Percentiles rank a stretch among this genome's conserved stretches.
These are phyloP conservation scores for Vaccinium myrtillus DNA, from an alignment of 148 eudicot genomes.

Conservation along the genomic window DNA sequence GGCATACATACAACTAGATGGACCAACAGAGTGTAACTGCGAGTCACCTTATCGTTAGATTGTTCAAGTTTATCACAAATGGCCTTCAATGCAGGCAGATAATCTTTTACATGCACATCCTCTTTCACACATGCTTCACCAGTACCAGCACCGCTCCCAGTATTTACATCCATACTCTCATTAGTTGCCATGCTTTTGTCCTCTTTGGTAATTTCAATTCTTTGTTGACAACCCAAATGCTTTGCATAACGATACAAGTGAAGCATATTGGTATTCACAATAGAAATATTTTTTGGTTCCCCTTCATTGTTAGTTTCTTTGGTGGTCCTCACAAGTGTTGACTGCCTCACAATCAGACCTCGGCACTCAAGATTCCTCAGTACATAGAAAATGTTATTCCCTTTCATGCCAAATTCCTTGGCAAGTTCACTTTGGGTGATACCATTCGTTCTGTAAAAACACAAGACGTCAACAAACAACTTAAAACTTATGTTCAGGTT, in stretches of 20 bases:
- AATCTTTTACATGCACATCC: constrained; percentile 74
- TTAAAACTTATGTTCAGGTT: constrained; percentile 2
- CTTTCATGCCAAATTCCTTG: constrained; percentile 62
- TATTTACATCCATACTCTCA: constrained; percentile 37
- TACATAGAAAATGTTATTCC: constrained; percentile 70
- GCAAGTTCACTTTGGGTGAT: constrained; percentile 75
- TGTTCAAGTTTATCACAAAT: constrained; percentile 87
- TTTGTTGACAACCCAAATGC: constrained; percentile 79
- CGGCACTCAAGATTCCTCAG: constrained; percentile 74
- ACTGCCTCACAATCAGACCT: constrained; percentile 82
- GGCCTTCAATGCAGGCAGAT: constrained; percentile 70
- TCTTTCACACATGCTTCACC: constrained; percentile 48
- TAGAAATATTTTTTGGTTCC: constrained; percentile 46
- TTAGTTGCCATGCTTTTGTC: constrained; percentile 35
- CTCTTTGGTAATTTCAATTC: constrained; percentile 77
- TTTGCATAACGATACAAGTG: constrained; percentile 82
- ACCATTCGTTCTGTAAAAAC: constrained; percentile 60
- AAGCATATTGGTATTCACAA: constrained; percentile 74
- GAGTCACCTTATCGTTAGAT: constrained; percentile 76
- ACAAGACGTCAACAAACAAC: constrained; percentile 15
- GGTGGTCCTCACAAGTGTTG: constrained; percentile 68
- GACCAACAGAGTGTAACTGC: neutral
- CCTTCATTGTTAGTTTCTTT: constrained; percentile 43
- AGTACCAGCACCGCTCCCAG: constrained; percentile 34
- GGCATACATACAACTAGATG: neutral